Percentiles rank a stretch among this genome's conserved stretches.
Conservation (phyloP, 768 basidiomycete genomes). For the Suillus spraguei region DNA sequence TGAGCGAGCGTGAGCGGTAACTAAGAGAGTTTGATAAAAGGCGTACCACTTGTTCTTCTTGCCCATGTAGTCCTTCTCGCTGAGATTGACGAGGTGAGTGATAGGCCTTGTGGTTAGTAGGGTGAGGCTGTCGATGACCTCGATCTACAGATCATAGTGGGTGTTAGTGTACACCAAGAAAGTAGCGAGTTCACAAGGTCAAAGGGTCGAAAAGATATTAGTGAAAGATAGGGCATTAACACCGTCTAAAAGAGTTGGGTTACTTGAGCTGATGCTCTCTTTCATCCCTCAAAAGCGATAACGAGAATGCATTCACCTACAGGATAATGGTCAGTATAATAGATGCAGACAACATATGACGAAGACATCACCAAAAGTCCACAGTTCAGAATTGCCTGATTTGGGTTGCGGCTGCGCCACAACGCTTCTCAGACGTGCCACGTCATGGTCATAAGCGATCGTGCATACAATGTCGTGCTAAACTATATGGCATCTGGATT, state of each 20-base stretch:
- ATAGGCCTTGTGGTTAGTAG: conserved; percentile 97
- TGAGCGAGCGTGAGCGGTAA: not conserved
- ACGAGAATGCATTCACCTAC: conserved; percentile 24
- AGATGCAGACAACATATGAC: conserved; percentile 5
- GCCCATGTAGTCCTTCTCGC: conserved; percentile 90
- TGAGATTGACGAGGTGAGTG: conserved; percentile 96
- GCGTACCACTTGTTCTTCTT: conserved; percentile 98
- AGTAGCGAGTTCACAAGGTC: not conserved
- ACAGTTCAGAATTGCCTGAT: too few species aligned
- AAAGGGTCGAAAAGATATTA: conserved; percentile 14
- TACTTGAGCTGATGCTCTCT: conserved; percentile 75
- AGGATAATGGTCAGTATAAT: conserved; percentile 14
- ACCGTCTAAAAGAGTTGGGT: conserved; percentile 90
- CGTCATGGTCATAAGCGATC: too few species aligned
- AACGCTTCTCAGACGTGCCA: too few species aligned
- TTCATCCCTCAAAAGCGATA: conserved; percentile 43
- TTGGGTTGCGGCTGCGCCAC: too few species aligned
- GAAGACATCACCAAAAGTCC: too few species aligned
- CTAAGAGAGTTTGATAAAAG: not conserved
- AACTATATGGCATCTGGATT: too few species aligned
- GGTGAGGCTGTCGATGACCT: conserved; percentile 84
- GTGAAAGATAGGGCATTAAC: conserved; percentile 70
- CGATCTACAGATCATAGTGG: conserved; percentile 57
- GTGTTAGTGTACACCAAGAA: conserved; percentile 9
- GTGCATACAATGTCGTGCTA: too few species aligned